Conservation (phyloP, 257 asterid species). For the Solanum pinnatisectum region DNA sequence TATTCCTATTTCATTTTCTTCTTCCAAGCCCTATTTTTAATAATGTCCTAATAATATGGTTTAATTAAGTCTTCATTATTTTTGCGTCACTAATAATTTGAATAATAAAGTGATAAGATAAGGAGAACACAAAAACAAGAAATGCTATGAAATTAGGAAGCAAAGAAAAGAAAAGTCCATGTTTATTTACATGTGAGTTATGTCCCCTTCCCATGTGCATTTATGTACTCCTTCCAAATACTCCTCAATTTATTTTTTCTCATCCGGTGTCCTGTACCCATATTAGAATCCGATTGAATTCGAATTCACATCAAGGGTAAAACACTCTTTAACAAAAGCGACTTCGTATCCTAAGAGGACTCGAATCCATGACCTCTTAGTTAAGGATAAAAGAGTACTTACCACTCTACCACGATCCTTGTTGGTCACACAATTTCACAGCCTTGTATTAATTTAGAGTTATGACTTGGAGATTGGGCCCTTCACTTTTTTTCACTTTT, state of each 20-base stretch:
- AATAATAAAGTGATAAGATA: neutral
- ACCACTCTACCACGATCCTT: too few relatives aligned
- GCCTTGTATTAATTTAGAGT: neutral
- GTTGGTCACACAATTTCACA: neutral
- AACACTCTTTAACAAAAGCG: too few relatives aligned
- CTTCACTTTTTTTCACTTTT: neutral
- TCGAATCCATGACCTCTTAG: too few relatives aligned
- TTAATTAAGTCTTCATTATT: neutral
- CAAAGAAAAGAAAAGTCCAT: conserved; percentile 15
- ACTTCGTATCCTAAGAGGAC: too few relatives aligned
- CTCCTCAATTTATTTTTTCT: neutral
- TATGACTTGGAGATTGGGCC: neutral
- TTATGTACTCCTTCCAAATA: neutral
- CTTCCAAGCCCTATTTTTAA: neutral
- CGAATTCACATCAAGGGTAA: too few relatives aligned
- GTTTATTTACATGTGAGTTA: conserved; percentile 24
- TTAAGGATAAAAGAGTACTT: too few relatives aligned
- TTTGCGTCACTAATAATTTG: neutral
- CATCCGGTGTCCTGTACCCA: too few relatives aligned
- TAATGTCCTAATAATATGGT: neutral
- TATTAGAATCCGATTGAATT: too few relatives aligned
- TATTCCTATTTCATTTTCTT: neutral
- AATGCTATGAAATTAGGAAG: conserved; percentile 8
- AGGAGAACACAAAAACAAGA: neutral
- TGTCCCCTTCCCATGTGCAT: conserved; percentile 29